Evolutionary conservation across 2,329 filamentous ascomycete species (phyloP).

Genomic region (Colletotrichum sp.): DNA sequence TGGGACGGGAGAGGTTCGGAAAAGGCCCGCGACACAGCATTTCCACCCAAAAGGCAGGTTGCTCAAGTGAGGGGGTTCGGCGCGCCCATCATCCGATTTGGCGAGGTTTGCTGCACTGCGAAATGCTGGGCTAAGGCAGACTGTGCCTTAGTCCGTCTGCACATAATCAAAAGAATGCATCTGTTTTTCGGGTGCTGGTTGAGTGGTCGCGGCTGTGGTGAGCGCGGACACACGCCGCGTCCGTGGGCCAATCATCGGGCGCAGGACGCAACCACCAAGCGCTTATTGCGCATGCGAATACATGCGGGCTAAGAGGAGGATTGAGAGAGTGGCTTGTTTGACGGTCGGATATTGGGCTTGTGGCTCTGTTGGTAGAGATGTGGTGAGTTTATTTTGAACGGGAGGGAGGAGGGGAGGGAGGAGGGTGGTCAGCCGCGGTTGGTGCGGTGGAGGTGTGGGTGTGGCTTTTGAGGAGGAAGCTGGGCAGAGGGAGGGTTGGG

Average conservation of each 20-base stretch:
- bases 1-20: neutral
- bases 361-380: neutral
- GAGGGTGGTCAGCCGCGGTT: neutral
- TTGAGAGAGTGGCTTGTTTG: neutral
- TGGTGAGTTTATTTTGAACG: neutral
- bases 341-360: neutral
- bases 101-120: neutral
- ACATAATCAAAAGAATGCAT: neutral
- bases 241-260: neutral
- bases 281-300: slow-evolving; percentile 6
- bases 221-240: neutral
- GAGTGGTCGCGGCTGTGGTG: neutral
- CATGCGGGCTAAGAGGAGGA: neutral
- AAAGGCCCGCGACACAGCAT: neutral
- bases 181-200: neutral
- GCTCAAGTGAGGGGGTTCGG: neutral
- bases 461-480: neutral
- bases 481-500: neutral
- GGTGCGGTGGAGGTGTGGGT: neutral
- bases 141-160: neutral
- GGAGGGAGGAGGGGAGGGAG: neutral
- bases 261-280: neutral
- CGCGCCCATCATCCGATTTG: neutral
- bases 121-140: neutral
- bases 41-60: neutral